Evolutionary conservation across 2,329 filamentous ascomycete species (phyloP), one percentile per base, ranked within the genome.

Genomic region (Byssothecium circinans): DNA sequence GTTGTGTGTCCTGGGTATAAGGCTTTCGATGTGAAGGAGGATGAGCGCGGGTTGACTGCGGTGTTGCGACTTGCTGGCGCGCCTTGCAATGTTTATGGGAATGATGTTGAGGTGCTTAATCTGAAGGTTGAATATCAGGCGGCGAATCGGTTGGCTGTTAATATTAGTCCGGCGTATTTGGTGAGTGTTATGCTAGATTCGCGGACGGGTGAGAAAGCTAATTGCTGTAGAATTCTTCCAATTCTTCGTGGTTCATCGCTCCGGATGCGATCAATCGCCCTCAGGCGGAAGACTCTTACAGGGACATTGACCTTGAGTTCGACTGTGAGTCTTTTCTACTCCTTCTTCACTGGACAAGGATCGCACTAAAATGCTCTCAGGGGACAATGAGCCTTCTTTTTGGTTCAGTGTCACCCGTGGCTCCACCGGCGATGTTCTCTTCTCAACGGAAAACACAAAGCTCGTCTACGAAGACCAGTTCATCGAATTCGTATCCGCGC

Each of bases 381-480:
- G 79, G 80, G 75, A 73, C 34, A 82, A 84, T 55, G 74, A 81
- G 7, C 80, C 81, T 1, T 77, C 75, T 0, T 85, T 85, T 65
- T 77, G 69, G 50, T 83, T 77, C 68, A 79, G 69, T 65, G 77
- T 80, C 56, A 81, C 72, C 52, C 85, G 73, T 49, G 77, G 69
- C 68, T 86, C 70, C 42, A 84, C 64, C 68, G 83, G 81, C 0
- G 86, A 91, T 61, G 76, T 83, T 0, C 71, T 91, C 0, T 91
- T 90, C 64, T 80, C 81, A 10, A 90, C 87, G 0, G 70, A 75
- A 15, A 84, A 83, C 4, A 81, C 76, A 2, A 78, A 81, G 10
- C 70, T 91, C 12, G 81, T 91, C 0, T 91, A 83, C 59, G 86
- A 90, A 61, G 80, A 91, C 56, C 88, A 91, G 59, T 91, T 89